Base-by-base conservation (phyloP, 768 basidiomycete genomes). In the Amanita molliuscula region DNA sequence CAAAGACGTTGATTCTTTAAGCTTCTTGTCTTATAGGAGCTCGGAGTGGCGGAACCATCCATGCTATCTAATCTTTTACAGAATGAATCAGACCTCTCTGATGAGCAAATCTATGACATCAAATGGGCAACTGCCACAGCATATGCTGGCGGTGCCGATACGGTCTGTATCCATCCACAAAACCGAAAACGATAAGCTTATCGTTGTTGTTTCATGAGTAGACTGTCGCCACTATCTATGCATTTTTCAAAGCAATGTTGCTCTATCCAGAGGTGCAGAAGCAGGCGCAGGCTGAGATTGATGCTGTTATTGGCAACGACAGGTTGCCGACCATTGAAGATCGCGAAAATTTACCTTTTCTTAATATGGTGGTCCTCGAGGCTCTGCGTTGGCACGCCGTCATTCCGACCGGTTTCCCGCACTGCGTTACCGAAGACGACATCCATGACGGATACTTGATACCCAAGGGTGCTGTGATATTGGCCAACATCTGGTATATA, bases 51-150 rank as follows among this genome's bases (percentile, higher is more conserved):
- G 3, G 67, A 68, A 16, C 62, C 59, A 3, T 70, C 68, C 0
- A 67, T 66, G 40, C 62, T 63, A 2, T 65, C 69, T 11, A 58
- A 64, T 23, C 50, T 68, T 1, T 60, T 72, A 4, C 61, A 59
- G 34, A 59, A 15, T 15, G 21, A 64, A n/a, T 53, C 59, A 4
- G 52, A 62, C n/a, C 33, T 65, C 3, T 63, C 63, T 1, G 51
- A 55, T 7, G 64, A 65, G 9, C 62, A 67, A 34, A 65, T 69
- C 43, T 62, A 59, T 35, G 63, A 69, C 36, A 67, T 72, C 50
- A 74, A 71, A 53, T 72, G 71, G 70, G 64, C 66, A 8, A 64
- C 70, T 28, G 74, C 71, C 0, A 71, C 75, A 3, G 63, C 77
- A 10, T 79, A 78, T 40, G 68, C 70, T 5, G 70, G 73, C 46